Conservation (phyloP, 2,329 filamentous ascomycete genomes). For the Albophoma yamanashiensis region DNA sequence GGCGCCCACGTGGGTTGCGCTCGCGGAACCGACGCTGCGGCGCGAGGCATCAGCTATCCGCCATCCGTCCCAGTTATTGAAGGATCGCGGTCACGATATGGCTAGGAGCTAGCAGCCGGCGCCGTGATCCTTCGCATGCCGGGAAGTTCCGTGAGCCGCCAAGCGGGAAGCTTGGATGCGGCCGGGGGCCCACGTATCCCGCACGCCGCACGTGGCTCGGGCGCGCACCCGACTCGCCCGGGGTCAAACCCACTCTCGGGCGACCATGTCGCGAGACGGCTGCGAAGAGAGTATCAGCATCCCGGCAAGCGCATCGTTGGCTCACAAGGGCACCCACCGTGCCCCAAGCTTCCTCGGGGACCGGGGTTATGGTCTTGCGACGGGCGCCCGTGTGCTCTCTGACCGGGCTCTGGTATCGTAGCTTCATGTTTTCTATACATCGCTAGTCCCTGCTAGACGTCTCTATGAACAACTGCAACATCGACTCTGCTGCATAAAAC, state of each 20-base stretch:
- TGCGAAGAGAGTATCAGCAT: not conserved
- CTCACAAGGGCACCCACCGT: not conserved
- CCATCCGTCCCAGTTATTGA: not conserved
- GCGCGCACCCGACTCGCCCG: not conserved
- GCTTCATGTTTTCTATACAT: not conserved
- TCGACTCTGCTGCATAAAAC: not conserved
- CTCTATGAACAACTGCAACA: not conserved
- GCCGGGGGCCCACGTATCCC: not conserved
- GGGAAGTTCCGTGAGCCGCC: not conserved
- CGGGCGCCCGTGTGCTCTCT: not conserved
- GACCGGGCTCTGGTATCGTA: not conserved
- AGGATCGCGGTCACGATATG: not conserved
- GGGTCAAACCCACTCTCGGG: not conserved
- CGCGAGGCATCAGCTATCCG: not conserved
- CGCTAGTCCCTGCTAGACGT: not conserved
- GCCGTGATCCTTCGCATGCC: too few relatives aligned
- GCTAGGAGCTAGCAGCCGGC: too few relatives aligned
- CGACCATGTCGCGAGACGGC: not conserved
- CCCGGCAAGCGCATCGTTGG: not conserved
- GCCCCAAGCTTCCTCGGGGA: not conserved
- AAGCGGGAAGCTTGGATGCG: too few relatives aligned
- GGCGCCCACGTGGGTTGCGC: not conserved
- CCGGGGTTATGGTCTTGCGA: not conserved
- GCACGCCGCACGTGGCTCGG: not conserved
- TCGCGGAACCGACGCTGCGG: not conserved